These are phyloP conservation scores for Boechera retrofracta DNA, from an alignment of 345 rosid genomes.

Conservation along the genomic window DNA sequence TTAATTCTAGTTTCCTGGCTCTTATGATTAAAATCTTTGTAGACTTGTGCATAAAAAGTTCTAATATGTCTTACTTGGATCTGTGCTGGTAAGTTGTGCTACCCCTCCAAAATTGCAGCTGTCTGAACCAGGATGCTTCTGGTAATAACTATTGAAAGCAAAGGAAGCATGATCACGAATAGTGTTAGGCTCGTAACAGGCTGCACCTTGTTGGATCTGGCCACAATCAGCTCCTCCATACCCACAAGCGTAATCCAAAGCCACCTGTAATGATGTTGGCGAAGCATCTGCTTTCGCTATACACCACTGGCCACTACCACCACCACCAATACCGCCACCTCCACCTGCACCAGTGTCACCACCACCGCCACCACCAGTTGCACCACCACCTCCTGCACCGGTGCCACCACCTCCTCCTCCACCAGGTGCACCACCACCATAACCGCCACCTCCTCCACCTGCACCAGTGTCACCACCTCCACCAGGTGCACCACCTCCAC, in stretches of 20 bases:
- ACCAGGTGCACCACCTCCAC: constrained; percentile 30
- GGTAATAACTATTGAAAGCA: constrained; percentile 94
- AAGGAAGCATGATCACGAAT: constrained; percentile 84
- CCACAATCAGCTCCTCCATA: constrained; percentile 96
- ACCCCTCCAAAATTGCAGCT: constrained; percentile 95
- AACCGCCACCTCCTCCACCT: constrained; percentile 5
- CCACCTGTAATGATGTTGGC: constrained; percentile 84
- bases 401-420: constrained; percentile 14
- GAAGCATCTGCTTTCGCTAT: constrained; percentile 78
- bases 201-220: constrained; percentile 67
- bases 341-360: constrained; percentile 23
- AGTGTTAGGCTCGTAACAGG: constrained; percentile 80
- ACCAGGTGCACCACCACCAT: constrained; percentile 31
- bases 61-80: constrained; percentile 75
- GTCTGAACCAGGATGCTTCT: constrained; percentile 84
- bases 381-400: constrained; percentile 16
- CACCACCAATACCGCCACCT: constrained; percentile 25
- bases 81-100: constrained; percentile 81
- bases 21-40: constrained; percentile 9
- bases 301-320: constrained; percentile 68
- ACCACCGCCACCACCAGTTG: constrained; percentile 10
- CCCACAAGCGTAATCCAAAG: constrained; percentile 96
- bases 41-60: neutral
- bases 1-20: neutral
- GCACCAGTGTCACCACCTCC: constrained; percentile 34